Evolutionary conservation across 305 asterid genomes (phyloP).

Genomic region (Solanum aculeatissimum): DNA sequence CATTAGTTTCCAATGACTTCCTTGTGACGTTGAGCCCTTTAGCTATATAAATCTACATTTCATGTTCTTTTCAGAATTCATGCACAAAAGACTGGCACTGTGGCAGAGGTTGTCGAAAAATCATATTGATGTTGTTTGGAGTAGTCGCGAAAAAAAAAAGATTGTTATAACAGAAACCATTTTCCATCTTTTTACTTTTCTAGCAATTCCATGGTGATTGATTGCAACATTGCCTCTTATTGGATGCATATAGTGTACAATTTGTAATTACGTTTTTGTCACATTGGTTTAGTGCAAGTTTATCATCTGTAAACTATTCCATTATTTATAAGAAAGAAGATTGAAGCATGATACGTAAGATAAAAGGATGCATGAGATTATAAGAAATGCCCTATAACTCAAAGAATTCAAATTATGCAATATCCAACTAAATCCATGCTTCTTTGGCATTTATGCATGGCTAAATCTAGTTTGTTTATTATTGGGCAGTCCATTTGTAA

Average conservation of each 20-base stretch:
- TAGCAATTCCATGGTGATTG: not conserved
- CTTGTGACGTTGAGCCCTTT: not conserved
- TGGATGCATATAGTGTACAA: not conserved
- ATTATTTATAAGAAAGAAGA: not conserved
- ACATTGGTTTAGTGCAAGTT: not conserved
- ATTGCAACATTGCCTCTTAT: not conserved
- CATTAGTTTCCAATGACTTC: not conserved
- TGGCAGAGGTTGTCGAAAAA: not conserved
- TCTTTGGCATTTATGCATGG: not conserved
- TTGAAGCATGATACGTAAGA: not conserved
- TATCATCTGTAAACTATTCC: not conserved
- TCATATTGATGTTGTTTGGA: not conserved
- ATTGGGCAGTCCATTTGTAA: slow-evolving; percentile 7
- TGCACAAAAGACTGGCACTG: not conserved
- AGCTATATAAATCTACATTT: not conserved
- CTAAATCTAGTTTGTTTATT: not conserved
- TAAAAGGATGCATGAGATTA: not conserved
- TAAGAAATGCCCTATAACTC: not conserved
- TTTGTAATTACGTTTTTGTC: not conserved
- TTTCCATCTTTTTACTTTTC: not conserved
- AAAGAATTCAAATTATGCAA: not conserved
- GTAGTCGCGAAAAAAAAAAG: not conserved
- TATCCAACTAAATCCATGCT: not conserved
- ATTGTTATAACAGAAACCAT: not conserved
- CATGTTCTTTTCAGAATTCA: not conserved